Base-by-base conservation (phyloP, 805 yeast species). In the Wickerhamiella kurtzmanii region DNA sequence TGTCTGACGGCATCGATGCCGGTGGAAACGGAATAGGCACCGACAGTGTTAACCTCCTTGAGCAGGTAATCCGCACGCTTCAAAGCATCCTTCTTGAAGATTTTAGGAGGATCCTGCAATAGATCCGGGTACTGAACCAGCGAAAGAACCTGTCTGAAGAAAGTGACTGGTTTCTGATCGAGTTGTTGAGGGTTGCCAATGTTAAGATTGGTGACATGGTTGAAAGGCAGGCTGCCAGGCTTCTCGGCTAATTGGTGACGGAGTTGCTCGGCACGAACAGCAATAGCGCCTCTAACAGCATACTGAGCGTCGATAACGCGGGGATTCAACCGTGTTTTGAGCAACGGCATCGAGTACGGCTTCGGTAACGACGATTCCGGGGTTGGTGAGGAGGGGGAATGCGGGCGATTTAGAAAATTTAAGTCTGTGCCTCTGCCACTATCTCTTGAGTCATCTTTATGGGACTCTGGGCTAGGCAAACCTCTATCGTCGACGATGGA, bases 161-260 rank as follows among this genome's bases (percentile, higher is more conserved):
- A 92, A n/a, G 95, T 84, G 56, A 92, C 71, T 1, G 99, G 98
- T 58, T 79, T 74, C 64, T 92, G 99, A 56, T 86, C 89, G 60
- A 92, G 72, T 63, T 89, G 97, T 65, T 92, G 99, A 2, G 99
- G 99, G 62, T 92, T 92, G 25, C 99, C 99, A 52, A 92, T 92
- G 62, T 92, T 92, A 53, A 96, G 92, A 58, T 77, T 80, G 61
- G 94, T 82, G 57, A 92, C 83, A 50, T 74, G 68, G 39, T 74
- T 66, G 60, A 87, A 92, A 0, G 95, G 94, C 53, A 86, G 67
- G 3, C 82, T 76, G 17, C 69, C 70, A 21, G 82, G 79, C 37
- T 75, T 69, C 38, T 67, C 61, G 9, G 63, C 61, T 37, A 92
- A 69, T 54, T 76, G 73, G 8, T 64, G 66, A 49, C 79, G 72